A percentile compares a stretch with the other conserved stretches of the same genome.
Evolutionary conservation across 2,329 filamentous ascomycete genomes (phyloP).

Genomic region (Trichoderma sp.): DNA sequence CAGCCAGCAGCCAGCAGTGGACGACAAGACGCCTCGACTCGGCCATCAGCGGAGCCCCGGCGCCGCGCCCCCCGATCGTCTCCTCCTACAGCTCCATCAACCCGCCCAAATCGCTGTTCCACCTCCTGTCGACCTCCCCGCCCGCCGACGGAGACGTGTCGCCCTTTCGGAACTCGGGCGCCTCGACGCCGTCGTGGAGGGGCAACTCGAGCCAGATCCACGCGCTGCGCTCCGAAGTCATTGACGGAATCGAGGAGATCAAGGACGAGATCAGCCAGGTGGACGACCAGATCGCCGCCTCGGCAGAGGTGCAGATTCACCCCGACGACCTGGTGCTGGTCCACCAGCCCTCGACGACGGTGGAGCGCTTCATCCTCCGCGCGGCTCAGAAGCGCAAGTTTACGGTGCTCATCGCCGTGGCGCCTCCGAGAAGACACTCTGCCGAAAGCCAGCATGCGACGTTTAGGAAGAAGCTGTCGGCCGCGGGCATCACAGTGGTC

Average conservation of each 20-base stretch:
- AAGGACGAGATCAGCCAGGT: conserved; percentile 92
- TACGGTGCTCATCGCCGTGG: conserved; percentile 82
- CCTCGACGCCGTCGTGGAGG: conserved; percentile 52
- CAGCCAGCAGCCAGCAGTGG: conserved; percentile 36
- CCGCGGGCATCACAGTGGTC: conserved; percentile 79
- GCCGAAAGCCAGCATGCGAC: conserved; percentile 50
- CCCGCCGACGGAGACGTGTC: conserved; percentile 51
- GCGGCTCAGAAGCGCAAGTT: conserved; percentile 90
- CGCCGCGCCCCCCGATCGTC: conserved; percentile 61
- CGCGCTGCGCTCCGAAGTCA: conserved; percentile 84
- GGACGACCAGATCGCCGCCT: conserved; percentile 88
- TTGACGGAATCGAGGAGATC: conserved; percentile 93
- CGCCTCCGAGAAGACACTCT: conserved; percentile 45
- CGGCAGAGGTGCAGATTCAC: conserved; percentile 89
- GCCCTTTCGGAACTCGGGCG: conserved; percentile 51
- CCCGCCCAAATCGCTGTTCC: conserved; percentile 79
- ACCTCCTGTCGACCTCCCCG: conserved; percentile 74
- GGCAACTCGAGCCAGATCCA: conserved; percentile 53
- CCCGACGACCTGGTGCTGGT: conserved; percentile 91
- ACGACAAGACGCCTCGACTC: conserved; percentile 37
- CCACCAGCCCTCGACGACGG: conserved; percentile 80
- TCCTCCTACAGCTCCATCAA: conserved; percentile 66
- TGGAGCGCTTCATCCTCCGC: conserved; percentile 85
- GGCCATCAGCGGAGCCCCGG: conserved; percentile 36
- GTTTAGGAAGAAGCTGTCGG: conserved; percentile 76